Evolutionary conservation across 179 eudicot species (phyloP).

Genomic region (Patellifolia procumbens): DNA sequence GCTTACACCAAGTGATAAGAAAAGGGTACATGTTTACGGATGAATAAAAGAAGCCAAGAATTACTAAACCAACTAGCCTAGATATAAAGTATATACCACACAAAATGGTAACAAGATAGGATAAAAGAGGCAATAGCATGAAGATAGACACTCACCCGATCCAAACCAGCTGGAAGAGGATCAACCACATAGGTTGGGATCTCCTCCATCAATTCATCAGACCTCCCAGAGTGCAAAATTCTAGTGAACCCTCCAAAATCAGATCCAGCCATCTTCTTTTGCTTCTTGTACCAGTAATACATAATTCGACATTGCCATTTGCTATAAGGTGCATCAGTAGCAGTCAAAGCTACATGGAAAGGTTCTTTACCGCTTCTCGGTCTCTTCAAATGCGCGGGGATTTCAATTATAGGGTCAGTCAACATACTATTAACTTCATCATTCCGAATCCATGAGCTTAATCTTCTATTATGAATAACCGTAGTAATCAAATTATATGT

Average conservation of each 20-base stretch:
- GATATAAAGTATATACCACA: not conserved
- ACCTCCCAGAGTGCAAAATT: conserved; percentile 74
- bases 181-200: conserved; percentile 84
- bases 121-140: not conserved
- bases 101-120: not conserved
- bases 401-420: conserved; percentile 63
- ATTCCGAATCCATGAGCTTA: conserved; percentile 29
- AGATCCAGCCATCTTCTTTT: conserved; percentile 67
- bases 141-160: conserved; percentile 56
- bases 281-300: conserved; percentile 92
- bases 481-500: conserved; percentile 67
- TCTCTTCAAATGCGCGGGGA: conserved; percentile 47
- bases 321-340: conserved; percentile 84
- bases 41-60: not conserved
- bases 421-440: conserved; percentile 27
- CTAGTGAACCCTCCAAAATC: conserved; percentile 88
- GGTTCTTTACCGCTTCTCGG: conserved; percentile 37
- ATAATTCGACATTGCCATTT: conserved; percentile 94
- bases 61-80: not conserved
- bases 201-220: conserved; percentile 84
- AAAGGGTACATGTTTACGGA: not conserved
- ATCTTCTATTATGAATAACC: conserved; percentile 50
- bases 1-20: not conserved
- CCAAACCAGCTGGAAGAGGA: conserved; percentile 82
- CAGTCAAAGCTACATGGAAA: conserved; percentile 84